Evolutionary conservation across 192 early-diverging fungal genomes (phyloP).

Genomic region (Rhizophagus clarus): DNA sequence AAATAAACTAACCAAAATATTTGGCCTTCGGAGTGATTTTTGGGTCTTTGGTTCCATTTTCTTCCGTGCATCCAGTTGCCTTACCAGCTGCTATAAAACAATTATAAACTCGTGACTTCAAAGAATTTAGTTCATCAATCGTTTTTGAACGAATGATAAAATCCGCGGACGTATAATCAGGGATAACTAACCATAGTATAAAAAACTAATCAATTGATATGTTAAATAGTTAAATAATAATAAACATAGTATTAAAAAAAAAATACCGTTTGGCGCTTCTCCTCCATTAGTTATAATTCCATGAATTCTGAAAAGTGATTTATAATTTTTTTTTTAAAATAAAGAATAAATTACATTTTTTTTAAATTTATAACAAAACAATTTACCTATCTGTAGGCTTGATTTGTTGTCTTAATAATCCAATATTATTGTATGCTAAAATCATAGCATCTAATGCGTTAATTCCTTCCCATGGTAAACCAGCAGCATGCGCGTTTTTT

Average conservation of each 20-base stretch:
- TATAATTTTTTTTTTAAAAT: neutral
- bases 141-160: constrained; percentile 62
- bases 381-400: constrained; percentile 55
- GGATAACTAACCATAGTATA: constrained; percentile 30
- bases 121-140: constrained; percentile 45
- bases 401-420: constrained; percentile 74
- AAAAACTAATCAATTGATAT: too few relatives aligned
- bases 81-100: constrained; percentile 66
- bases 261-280: constrained; percentile 46
- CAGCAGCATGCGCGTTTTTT: too few relatives aligned
- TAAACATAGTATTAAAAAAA: constrained; percentile 13
- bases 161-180: constrained; percentile 35
- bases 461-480: too few relatives aligned
- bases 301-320: constrained; percentile 51
- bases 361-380: neutral
- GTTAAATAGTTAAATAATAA: too few relatives aligned
- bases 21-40: constrained; percentile 22
- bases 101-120: constrained; percentile 51
- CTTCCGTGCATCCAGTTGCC: constrained; percentile 42
- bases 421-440: constrained; percentile 63
- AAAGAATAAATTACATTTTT: neutral
- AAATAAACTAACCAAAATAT: too few relatives aligned
- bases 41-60: too few relatives aligned
- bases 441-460: too few relatives aligned
- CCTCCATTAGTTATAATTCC: constrained; percentile 80